These are phyloP conservation scores for Mycena indigotica DNA, from an alignment of 768 basidiomycete genomes.

Conservation along the genomic window DNA sequence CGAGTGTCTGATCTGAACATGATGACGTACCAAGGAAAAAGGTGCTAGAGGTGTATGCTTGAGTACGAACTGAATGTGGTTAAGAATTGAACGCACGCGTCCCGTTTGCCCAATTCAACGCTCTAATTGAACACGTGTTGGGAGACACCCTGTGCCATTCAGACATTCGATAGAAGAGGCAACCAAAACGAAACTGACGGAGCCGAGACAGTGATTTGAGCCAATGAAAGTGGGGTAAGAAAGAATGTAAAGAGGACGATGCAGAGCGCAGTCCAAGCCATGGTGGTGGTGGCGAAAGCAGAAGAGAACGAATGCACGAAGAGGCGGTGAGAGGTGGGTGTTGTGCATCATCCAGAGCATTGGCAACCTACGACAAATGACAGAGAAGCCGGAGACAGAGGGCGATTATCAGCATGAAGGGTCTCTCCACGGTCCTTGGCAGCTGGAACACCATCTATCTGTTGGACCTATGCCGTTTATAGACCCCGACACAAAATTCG, in stretches of 20 bases:
- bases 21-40: not conserved
- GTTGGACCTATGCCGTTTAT: too few species aligned
- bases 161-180: not conserved
- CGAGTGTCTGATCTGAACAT: not conserved
- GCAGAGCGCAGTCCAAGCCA: slow-evolving; percentile 2
- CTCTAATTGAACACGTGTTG: not conserved
- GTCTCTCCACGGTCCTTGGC: too few species aligned
- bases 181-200: slow-evolving; percentile 13
- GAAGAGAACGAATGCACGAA: too few species aligned
- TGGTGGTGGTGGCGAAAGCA: slow-evolving; percentile 11
- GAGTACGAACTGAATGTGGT: not conserved
- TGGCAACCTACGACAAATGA: not conserved
- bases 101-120: not conserved
- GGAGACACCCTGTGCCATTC: not conserved
- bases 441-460: too few species aligned
- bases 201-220: not conserved
- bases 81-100: not conserved
- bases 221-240: slow-evolving; percentile 14
- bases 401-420: not conserved
- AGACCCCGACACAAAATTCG: too few species aligned
- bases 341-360: not conserved
- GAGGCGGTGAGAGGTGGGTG: not conserved
- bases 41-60: not conserved
- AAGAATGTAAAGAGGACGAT: slow-evolving; percentile 11
- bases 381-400: not conserved